Evolutionary conservation across 208 protist genomes (phyloP).

Genomic region (Crithidia mellificae): DNA sequence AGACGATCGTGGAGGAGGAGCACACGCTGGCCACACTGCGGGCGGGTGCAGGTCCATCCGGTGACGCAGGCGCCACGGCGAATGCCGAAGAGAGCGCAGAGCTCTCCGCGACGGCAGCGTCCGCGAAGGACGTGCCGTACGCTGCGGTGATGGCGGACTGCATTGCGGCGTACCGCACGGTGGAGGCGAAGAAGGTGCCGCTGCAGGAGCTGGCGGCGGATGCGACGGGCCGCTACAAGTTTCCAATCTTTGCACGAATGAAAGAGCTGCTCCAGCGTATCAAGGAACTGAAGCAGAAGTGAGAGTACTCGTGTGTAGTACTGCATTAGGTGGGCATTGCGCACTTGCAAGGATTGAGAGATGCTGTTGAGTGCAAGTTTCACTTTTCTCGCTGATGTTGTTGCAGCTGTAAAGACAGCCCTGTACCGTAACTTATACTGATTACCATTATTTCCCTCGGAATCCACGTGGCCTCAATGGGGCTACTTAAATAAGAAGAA

Average conservation of each 20-base stretch:
- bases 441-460: no score
- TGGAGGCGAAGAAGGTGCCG: conserved; percentile 48
- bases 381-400: no score
- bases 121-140: conserved; percentile 39
- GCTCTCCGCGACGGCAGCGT: no score
- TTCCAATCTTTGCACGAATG: conserved; percentile 85
- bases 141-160: conserved; percentile 66
- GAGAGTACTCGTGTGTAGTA: neutral
- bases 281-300: conserved; percentile 74
- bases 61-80: no score
- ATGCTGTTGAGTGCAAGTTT: no score
- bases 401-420: no score
- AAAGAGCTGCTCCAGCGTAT: conserved; percentile 79
- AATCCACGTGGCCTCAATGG: no score
- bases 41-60: neutral
- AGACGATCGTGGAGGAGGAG: conserved; percentile 26
- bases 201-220: conserved; percentile 81
- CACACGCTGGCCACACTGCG: conserved; percentile 15
- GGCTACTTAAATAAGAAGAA: no score
- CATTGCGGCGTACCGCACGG: conserved; percentile 64
- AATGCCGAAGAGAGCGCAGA: no score
- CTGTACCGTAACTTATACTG: no score
- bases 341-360: neutral
- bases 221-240: conserved; percentile 86
- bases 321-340: neutral